Conservation (phyloP, 495 filamentous ascomycete genomes). For the Hypoxylon perforatum region DNA sequence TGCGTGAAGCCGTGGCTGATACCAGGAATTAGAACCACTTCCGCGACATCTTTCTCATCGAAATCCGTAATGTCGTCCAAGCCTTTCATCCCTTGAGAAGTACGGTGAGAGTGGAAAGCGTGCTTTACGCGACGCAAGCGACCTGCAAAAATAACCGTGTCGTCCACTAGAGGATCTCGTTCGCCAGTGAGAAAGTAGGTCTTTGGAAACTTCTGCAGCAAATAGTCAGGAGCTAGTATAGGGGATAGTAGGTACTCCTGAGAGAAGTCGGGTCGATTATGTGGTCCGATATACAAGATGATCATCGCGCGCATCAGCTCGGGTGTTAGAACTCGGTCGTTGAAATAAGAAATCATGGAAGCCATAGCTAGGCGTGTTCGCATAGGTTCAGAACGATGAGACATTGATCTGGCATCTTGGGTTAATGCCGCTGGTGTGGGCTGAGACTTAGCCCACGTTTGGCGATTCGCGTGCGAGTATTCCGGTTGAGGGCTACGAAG, state of each 20-base stretch:
- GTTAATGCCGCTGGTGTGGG: slow-evolving; percentile 30
- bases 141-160: slow-evolving; percentile 95
- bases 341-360: slow-evolving; percentile 97
- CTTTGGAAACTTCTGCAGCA: slow-evolving; percentile 87
- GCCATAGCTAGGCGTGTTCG: slow-evolving; percentile 89
- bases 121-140: slow-evolving; percentile 84
- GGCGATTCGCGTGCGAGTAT: slow-evolving; percentile 54
- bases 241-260: slow-evolving; percentile 92
- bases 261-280: slow-evolving; percentile 90
- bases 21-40: slow-evolving; percentile 85
- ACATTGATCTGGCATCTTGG: slow-evolving; percentile 43
- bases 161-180: slow-evolving; percentile 93
- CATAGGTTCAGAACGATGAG: slow-evolving; percentile 71
- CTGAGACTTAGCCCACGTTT: slow-evolving; percentile 49
- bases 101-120: slow-evolving; percentile 57
- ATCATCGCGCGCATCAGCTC: slow-evolving; percentile 99
- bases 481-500: slow-evolving; percentile 52
- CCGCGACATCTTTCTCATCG: slow-evolving; percentile 79
- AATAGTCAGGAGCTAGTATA: slow-evolving; percentile 83
- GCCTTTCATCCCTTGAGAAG: slow-evolving; percentile 28
- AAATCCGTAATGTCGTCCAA: slow-evolving; percentile 62
- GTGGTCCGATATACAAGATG: slow-evolving; percentile 94
- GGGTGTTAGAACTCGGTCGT: slow-evolving; percentile 92
- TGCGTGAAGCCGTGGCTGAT: slow-evolving; percentile 94
- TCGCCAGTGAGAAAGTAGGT: slow-evolving; percentile 95